Conservation (phyloP, 257 asterid species). For the Solanum medicagineum region DNA sequence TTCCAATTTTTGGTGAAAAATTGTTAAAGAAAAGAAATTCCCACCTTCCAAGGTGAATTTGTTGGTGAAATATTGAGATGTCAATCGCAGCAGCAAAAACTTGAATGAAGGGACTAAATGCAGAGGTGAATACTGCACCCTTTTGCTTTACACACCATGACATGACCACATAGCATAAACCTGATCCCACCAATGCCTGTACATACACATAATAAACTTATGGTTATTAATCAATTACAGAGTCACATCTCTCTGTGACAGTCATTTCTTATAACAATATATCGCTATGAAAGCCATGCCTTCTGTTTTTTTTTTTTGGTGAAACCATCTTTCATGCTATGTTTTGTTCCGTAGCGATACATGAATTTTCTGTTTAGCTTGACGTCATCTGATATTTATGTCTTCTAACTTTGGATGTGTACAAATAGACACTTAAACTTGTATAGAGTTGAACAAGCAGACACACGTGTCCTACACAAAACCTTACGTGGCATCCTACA, state of each 20-base stretch:
- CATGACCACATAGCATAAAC: conserved; percentile 45
- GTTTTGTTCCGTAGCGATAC: not conserved
- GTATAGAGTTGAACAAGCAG: too few relatives aligned
- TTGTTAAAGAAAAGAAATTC: not conserved
- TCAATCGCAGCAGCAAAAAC: conserved; percentile 63
- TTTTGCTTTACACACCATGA: conserved; percentile 64
- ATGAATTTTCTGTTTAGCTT: too few relatives aligned
- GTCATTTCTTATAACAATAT: too few relatives aligned
- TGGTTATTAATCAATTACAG: not conserved
- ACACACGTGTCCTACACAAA: too few relatives aligned
- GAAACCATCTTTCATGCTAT: not conserved
- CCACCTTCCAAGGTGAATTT: conserved; percentile 65
- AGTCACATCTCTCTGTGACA: too few relatives aligned
- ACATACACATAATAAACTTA: not conserved
- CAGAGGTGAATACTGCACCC: conserved; percentile 75
- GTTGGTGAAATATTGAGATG: conserved; percentile 42
- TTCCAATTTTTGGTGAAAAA: not conserved
- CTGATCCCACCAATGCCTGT: conserved; percentile 75
- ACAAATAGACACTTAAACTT: too few relatives aligned
- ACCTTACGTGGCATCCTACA: too few relatives aligned
- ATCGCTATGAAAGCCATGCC: too few relatives aligned
- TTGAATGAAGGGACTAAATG: conserved; percentile 69
- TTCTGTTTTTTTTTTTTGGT: not conserved
- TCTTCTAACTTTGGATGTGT: too few relatives aligned
- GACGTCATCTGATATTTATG: too few relatives aligned